A percentile compares a stretch with the other conserved stretches of the same genome.
Evolutionary conservation across 768 basidiomycete species (phyloP).

Genomic region (Russula virescens): DNA sequence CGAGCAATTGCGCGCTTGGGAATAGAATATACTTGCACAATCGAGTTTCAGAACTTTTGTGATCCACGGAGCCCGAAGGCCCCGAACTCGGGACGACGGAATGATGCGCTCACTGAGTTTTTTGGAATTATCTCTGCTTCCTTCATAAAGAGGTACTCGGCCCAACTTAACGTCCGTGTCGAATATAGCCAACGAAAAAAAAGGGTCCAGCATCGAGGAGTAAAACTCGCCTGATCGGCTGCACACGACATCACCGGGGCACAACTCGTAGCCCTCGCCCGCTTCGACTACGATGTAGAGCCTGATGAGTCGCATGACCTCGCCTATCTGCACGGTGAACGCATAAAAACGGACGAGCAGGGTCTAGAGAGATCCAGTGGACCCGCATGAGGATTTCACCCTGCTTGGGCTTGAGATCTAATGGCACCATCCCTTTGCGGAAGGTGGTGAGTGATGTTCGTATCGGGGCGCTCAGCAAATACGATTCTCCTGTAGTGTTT

Average conservation of each 20-base stretch:
- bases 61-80: too few relatives aligned
- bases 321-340: constrained; percentile 38
- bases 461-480: constrained; percentile 69
- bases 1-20: constrained; percentile 56
- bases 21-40: constrained; percentile 44
- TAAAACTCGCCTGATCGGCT: constrained; percentile 40
- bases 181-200: neutral
- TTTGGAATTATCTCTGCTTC: constrained; percentile 42
- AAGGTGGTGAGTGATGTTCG: constrained; percentile 73
- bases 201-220: neutral
- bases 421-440: constrained; percentile 48
- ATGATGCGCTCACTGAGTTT: constrained; percentile 46
- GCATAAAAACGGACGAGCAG: constrained; percentile 71
- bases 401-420: constrained; percentile 47
- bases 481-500: constrained; percentile 56
- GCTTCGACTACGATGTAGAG: constrained; percentile 62
- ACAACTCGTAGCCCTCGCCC: constrained; percentile 59
- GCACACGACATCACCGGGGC: neutral
- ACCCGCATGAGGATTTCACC: constrained; percentile 70
- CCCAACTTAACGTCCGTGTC: constrained; percentile 55
- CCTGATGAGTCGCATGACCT: constrained; percentile 65
- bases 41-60: neutral
- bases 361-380: constrained; percentile 77
- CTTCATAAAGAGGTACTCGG: constrained; percentile 61
- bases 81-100: too few relatives aligned